Evolutionary conservation across 768 basidiomycete species (phyloP).

Genomic region (Suillus variegatus): DNA sequence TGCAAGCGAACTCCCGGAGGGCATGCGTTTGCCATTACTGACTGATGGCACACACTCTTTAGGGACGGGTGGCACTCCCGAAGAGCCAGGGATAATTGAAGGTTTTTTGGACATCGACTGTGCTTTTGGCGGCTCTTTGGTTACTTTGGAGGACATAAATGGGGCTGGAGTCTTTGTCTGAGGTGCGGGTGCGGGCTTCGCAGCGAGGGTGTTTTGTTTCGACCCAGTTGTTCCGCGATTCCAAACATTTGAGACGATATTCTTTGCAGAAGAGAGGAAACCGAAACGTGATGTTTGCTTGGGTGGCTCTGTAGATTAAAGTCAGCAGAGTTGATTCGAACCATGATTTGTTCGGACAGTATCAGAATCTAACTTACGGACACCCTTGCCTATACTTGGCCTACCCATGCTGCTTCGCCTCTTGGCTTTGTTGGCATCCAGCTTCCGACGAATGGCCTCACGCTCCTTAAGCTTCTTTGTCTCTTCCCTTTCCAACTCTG

Average conservation of each 20-base stretch:
- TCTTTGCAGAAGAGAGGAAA: conserved; percentile 69
- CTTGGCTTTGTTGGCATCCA: conserved; percentile 67
- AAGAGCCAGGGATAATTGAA: conserved; percentile 21
- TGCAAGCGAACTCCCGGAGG: conserved; percentile 22
- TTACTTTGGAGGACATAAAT: conserved; percentile 5
- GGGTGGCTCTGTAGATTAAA: conserved; percentile 35
- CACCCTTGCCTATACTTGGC: conserved; percentile 41
- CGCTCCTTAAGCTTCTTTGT: conserved; percentile 44
- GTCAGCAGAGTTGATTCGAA: conserved; percentile 11
- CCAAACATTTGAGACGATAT: conserved; percentile 74
- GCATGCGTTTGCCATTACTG: conserved; percentile 17
- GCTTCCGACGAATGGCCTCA: conserved; percentile 61
- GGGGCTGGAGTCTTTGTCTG: not conserved
- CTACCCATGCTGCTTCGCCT: conserved; percentile 68
- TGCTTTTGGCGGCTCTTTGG: conserved; percentile 15
- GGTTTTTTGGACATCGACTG: conserved; percentile 22
- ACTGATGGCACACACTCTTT: conserved; percentile 3
- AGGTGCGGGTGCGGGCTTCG: conserved; percentile 26
- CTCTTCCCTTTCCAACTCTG: conserved; percentile 35
- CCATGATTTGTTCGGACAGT: conserved; percentile 3
- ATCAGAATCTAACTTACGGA: conserved; percentile 41
- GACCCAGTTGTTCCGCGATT: conserved; percentile 47
- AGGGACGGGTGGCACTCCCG: conserved; percentile 17
- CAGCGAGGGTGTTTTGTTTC: conserved; percentile 30
- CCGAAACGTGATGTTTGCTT: conserved; percentile 58